Conservation (phyloP, 306 rosid species). For the Cucumis cinereus region DNA sequence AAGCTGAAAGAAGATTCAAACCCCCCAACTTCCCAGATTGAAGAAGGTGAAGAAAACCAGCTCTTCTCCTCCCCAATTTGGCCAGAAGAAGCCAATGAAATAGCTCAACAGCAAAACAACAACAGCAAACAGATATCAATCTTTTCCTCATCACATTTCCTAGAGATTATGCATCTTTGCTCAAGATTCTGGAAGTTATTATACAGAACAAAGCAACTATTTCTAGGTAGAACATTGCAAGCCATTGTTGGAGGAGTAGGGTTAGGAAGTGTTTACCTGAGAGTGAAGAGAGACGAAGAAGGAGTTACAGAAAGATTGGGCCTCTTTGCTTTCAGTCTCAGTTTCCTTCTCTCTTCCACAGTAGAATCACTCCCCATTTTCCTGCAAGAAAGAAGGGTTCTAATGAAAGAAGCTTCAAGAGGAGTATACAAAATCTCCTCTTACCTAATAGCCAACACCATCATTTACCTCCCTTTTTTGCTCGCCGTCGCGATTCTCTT, state of each 20-base stretch:
- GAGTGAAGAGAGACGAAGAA: conserved; percentile 51
- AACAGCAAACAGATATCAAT: neutral
- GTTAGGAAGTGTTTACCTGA: conserved; percentile 63
- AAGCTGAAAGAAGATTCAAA: conserved; percentile 35
- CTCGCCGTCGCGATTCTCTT: conserved; percentile 61
- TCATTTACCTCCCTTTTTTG: conserved; percentile 68
- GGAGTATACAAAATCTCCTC: conserved; percentile 72
- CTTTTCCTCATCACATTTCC: conserved; percentile 13
- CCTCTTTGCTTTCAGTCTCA: conserved; percentile 75
- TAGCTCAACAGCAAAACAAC: conserved; percentile 7
- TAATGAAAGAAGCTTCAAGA: conserved; percentile 84
- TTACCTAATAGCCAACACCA: conserved; percentile 75
- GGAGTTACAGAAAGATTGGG: conserved; percentile 67
- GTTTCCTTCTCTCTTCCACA: conserved; percentile 79
- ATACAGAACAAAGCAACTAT: conserved; percentile 80
- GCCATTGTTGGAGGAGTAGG: conserved; percentile 87
- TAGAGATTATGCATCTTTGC: conserved; percentile 61
- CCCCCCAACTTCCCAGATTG: neutral
- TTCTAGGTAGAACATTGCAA: conserved; percentile 74
- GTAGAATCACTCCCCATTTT: conserved; percentile 84
- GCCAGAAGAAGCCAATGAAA: conserved; percentile 20
- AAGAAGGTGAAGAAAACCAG: conserved; percentile 14
- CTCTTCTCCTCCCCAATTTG: conserved; percentile 17
- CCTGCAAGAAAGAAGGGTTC: conserved; percentile 71
- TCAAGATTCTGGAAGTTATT: conserved; percentile 78